A percentile compares a stretch with the other conserved stretches of the same genome.
Conservation (phyloP, 495 filamentous ascomycete genomes). For the Neurospora sp. region DNA sequence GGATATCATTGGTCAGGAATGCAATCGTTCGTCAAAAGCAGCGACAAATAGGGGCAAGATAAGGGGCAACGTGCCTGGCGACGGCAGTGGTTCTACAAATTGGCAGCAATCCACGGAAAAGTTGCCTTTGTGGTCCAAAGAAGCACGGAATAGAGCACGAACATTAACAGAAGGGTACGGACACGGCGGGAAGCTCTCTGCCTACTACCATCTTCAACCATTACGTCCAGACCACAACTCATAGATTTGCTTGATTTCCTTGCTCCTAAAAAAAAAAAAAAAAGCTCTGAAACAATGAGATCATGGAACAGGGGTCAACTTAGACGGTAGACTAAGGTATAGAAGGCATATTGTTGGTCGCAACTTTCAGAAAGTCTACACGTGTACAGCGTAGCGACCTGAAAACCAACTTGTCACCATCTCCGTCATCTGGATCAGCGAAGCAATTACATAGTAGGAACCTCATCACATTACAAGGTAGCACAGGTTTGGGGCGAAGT, state of each 20-base stretch:
- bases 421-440: neutral
- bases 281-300: neutral
- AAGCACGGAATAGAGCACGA: neutral
- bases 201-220: neutral
- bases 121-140: neutral
- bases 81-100: neutral
- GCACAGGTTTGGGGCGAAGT: neutral
- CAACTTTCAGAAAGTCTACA: neutral
- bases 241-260: neutral
- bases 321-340: neutral
- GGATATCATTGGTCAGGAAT: neutral
- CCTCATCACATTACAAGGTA: neutral
- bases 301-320: neutral
- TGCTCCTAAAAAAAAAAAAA: neutral
- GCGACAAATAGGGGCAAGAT: neutral
- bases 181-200: neutral
- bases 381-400: neutral
- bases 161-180: neutral
- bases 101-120: neutral
- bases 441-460: neutral
- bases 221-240: too few species aligned
- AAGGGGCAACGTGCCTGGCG: neutral
- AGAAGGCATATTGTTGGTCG: neutral
- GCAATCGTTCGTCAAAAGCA: neutral
- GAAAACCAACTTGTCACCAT: neutral